Evolutionary conservation across 1,284 basidiomycete species (phyloP), one percentile per base, ranked within the genome.

Genomic region (Leccinum pseudoinsigne): DNA sequence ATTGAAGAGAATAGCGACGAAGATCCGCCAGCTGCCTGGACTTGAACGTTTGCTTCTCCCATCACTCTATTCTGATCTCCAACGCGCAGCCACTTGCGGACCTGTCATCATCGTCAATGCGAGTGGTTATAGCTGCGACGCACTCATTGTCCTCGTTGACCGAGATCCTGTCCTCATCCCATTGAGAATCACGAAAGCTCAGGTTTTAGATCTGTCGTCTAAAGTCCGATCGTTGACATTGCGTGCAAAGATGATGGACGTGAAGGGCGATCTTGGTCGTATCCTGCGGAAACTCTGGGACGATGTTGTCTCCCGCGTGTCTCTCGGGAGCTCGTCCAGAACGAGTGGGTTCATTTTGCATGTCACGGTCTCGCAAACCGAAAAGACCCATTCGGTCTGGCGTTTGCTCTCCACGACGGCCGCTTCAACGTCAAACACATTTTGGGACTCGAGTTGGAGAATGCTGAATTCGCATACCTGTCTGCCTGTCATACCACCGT

Each of bases 41-140:
- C 28, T 57, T 3, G 26, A 26, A 8, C 38, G n/a, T n/a, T 60
- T 60, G 4, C 56, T 72, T 23, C 59, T 60, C 10, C 54, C 31
- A 11, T 34, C 28, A 11, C 16, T 18, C 54, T 55, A 28, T 18
- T 34, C 54, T 12, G 54, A 38, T 55, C n/a, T 23, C 26, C 31
- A 9, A 21, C 21, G 21, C 16, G 12, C 28, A 21, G 23, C 54
- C 12, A 31, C 5, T 5, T 16, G 28, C 23, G 59, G 59, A n/a
- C 59, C 18, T 47, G 55, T 57, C 34, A 23, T 61, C 31, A 57
- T 61, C 31, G 31, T 60, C 10, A 56, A 57, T 12, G 54, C 59
- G 9, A 47, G 31, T 31, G 1, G 34, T 4, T 60, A 57, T 26
- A 26, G 14, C 26, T 55, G 53, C 23, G 28, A 55, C 23, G 53